Conservation (phyloP, 2,329 filamentous ascomycete species). For the Akanthomyces lecanii region DNA sequence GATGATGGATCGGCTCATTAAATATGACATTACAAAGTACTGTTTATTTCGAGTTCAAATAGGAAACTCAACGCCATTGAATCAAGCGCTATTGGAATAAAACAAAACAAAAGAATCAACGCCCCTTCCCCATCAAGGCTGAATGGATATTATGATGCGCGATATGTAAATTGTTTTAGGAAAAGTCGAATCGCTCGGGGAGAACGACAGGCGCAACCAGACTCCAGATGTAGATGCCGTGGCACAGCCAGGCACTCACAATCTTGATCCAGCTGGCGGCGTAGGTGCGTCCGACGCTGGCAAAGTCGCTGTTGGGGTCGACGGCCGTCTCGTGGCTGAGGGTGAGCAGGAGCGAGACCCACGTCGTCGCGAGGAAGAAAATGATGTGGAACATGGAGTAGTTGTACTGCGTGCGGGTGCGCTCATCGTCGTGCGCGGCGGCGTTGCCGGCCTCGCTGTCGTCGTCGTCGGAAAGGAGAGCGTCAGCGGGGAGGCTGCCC, state of each 20-base stretch:
- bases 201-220: constrained; percentile 79
- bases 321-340: constrained; percentile 68
- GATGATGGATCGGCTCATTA: neutral
- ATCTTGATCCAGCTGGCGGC: constrained; percentile 99
- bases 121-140: neutral
- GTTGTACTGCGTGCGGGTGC: constrained; percentile 86
- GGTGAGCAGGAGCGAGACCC: constrained; percentile 84
- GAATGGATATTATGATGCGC: neutral
- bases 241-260: constrained; percentile 94
- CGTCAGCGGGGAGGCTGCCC: constrained; percentile 86
- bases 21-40: neutral
- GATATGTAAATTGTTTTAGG: constrained; percentile 22
- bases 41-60: neutral
- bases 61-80: neutral
- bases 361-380: constrained; percentile 92
- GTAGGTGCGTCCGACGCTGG: constrained; percentile 89
- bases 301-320: constrained; percentile 65
- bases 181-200: constrained; percentile 77
- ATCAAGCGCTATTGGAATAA: neutral
- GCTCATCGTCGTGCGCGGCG: constrained; percentile 78
- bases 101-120: neutral
- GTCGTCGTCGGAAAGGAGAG: constrained; percentile 70
- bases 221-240: constrained; percentile 90
- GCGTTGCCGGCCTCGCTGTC: constrained; percentile 61
- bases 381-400: constrained; percentile 96